These are phyloP conservation scores for Annulohypoxylon moriforme DNA, from an alignment of 495 filamentous ascomycete genomes.

Conservation along the genomic window DNA sequence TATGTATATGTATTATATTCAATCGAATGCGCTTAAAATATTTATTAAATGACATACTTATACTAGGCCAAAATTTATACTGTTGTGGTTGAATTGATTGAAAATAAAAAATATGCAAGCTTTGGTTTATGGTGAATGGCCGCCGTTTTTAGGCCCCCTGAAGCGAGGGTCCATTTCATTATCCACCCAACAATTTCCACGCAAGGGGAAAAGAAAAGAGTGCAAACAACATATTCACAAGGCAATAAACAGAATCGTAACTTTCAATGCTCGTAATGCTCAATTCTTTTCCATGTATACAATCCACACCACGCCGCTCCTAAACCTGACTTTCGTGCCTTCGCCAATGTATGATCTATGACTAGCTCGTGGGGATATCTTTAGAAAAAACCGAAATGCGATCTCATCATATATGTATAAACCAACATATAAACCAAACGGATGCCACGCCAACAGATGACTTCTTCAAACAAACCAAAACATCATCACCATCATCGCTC, in stretches of 20 bases:
- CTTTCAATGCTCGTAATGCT: not conserved
- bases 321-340: not conserved
- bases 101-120: too few relatives aligned
- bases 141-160: too few relatives aligned
- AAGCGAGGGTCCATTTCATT: not conserved
- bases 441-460: not conserved
- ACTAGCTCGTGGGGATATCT: constrained; percentile 2
- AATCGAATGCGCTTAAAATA: too few relatives aligned
- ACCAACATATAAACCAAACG: not conserved
- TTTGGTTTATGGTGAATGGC: too few relatives aligned
- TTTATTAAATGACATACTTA: too few relatives aligned
- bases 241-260: not conserved
- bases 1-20: too few relatives aligned
- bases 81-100: not conserved
- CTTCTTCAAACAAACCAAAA: not conserved
- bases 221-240: not conserved
- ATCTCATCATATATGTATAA: not conserved
- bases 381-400: constrained; percentile 3
- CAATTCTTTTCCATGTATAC: not conserved
- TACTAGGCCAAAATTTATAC: too few relatives aligned
- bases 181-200: not conserved
- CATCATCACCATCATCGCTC: not conserved
- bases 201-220: not conserved
- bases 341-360: not conserved
- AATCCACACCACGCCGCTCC: not conserved